Evolutionary conservation across 805 yeast species (phyloP), one percentile per base, ranked within the genome.

Genomic region (Candida ipomoeae): DNA sequence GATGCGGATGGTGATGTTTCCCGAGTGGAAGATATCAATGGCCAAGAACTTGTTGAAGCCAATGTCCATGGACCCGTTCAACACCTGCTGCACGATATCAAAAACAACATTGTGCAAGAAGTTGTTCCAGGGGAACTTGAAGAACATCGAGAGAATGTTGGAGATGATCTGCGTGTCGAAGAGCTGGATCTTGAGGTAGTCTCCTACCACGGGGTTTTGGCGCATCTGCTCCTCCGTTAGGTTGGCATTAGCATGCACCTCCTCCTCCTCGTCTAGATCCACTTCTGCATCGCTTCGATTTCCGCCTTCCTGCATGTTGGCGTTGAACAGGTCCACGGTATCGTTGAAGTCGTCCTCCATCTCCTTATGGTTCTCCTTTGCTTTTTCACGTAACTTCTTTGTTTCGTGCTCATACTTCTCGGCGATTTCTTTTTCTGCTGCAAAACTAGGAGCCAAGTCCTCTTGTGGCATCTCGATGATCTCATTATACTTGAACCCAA

Each of bases 1-100:
- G 48, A 73, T 73, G 49, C 67, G 71, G 49, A 65, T 65, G 21
- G 77, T 73, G 51, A 73, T 70, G 50, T 71, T 69, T 2, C 75
- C 77, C 20, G 63, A 59, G 40, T 68, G 84, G 65, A 87, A 83
- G 48, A 87, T 68, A 58, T 89, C 92, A 46, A 70, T 70, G 20
- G 78, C 75, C 53, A 74, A 60, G 47, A 69, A 73, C 58, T 71
- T 72, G 60, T 74, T 74, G 62, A 71, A 73, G n/a, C 78, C 78
- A 62, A 74, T 73, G 46, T 73, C 78, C 77, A 74, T 74, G 7
- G 75, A 70, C 7, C 79, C 79, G 57, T 74, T 73, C 51, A 74
- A 62, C 1, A 74, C 75, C 59, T 74, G 79, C 53, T 74, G 79
- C 23, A 74, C 78, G 44, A 74, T 71, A 54, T 74, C 79, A 56